Conservation (phyloP, 176 grass and related monocot species). For the Oryza coarctata region DNA sequence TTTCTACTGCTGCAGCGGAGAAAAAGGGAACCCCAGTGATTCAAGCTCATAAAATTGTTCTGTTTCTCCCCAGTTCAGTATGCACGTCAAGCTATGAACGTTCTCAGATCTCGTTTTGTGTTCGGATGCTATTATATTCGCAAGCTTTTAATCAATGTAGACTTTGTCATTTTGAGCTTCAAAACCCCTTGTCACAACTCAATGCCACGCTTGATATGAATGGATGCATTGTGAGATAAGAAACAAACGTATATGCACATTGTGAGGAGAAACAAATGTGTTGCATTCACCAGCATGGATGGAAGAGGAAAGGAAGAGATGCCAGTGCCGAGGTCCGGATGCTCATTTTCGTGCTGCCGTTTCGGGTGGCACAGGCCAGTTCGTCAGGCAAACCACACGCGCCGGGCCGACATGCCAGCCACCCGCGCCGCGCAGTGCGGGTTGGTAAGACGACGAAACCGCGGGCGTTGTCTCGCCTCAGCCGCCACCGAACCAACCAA, state of each 20-base stretch:
- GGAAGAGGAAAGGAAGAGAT: neutral
- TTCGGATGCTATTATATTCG: neutral
- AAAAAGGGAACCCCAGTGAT: slow-evolving; percentile 46
- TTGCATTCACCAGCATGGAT: neutral
- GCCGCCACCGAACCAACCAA: slow-evolving; percentile 23
- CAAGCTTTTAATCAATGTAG: neutral
- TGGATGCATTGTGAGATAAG: neutral
- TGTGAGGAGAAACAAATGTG: neutral
- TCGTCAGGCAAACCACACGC: neutral
- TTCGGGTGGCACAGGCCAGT: slow-evolving; percentile 5
- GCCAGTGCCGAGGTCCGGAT: neutral
- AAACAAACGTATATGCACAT: neutral
- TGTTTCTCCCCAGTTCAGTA: neutral
- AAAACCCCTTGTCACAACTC: neutral
- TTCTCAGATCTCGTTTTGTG: neutral
- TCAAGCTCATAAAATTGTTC: slow-evolving; percentile 34
- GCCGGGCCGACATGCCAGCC: neutral
- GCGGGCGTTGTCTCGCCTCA: slow-evolving; percentile 20
- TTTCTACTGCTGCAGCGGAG: slow-evolving; percentile 92
- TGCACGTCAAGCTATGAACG: neutral
- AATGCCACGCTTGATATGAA: neutral
- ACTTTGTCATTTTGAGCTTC: neutral
- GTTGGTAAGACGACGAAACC: slow-evolving; percentile 2
- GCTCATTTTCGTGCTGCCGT: neutral
- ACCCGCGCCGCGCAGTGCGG: neutral